Base-by-base conservation (phyloP, 441 rosid genomes). In the Aleurites moluccanus region DNA sequence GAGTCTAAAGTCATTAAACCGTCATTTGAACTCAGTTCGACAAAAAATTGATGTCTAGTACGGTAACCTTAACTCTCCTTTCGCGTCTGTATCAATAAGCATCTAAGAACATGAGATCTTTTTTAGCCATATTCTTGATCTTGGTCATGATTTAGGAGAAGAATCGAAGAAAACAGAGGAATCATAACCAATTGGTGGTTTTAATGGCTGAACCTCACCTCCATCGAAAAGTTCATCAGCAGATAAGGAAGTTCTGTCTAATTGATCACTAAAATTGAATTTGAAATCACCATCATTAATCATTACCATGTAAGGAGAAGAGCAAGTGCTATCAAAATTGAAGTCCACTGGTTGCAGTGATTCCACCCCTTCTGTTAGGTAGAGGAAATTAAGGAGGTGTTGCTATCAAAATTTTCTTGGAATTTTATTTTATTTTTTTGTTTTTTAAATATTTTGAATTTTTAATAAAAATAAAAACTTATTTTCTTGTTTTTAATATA, bases 171-270 rank as follows among this genome's bases (percentile, higher is more conserved):
- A 78, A 13, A 75, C 65, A 16, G 63, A 73, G 52, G 86, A 77
- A 9, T 81, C 84, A 16, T 76, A 75, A 0, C 82, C 77, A 14
- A 91, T 85, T 0, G 95, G 83, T 0, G 82, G 90, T 38, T 85
- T 83, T 60, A 92, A 72, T n/a, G 97, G 97, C 27, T 86, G 80
- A 78, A 94, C 91, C 81, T 90, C 91, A 33, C 98, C 98, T 0
- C 94, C 87, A 28, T 92, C 89, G 64, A 94, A 94, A 21, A 94
- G 91, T 80, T 94, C 97, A 27, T 94, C 97, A 0, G 97, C 97
- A 13, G 95, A 88, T 62, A 92, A 85, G n/a, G 91, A 88, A 69
- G 80, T 74, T 67, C 91, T 86, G 45, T 89, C 95, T 30, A 91
- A 74, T n/a, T 86, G 97, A 21, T 95, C 95, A 69, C 97, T 92